phyloP scores from a whole-genome alignment of 2,329 filamentous ascomycete species.

The Trichophyton benhamiae region DNA sequence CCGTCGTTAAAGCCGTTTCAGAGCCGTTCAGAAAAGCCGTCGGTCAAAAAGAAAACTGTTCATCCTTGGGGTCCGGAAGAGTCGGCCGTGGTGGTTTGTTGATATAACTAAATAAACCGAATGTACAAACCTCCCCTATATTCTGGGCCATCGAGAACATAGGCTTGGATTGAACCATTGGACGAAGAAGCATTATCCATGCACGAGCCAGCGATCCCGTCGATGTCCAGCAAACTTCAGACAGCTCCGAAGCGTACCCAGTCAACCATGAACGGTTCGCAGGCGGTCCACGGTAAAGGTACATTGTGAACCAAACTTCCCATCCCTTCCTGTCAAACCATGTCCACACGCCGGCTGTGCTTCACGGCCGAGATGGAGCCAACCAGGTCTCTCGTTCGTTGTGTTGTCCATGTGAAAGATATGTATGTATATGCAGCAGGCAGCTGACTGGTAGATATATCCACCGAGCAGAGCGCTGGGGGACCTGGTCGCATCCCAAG shows the following conservation, averaged over 20 bases:
- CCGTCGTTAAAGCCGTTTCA: background rate
- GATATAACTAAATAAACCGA: slow-evolving; percentile 1
- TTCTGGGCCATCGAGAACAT: background rate
- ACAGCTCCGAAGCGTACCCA: slow-evolving; percentile 3
- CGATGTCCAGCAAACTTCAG: slow-evolving; percentile 16
- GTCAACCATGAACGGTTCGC: slow-evolving; percentile 2
- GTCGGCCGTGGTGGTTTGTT: background rate
- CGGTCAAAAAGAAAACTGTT: background rate
- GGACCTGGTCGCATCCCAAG: slow-evolving; percentile 3
- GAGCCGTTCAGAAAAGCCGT: background rate
- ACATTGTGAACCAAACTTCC: background rate
- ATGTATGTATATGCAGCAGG: background rate
- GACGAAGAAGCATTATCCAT: background rate
- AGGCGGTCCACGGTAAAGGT: background rate
- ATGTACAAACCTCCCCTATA: background rate
- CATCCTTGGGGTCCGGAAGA: background rate
- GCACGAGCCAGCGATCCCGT: background rate
- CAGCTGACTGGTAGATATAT: background rate
- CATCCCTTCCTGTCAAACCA: background rate
- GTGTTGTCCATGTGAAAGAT: too few relatives aligned
- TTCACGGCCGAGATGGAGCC: slow-evolving; percentile 1
- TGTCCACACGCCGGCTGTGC: background rate
- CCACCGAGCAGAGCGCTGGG: slow-evolving; percentile 1
- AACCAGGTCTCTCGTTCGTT: background rate
- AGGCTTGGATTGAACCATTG: background rate